A percentile compares a stretch with the other conserved stretches of the same genome.
phyloP scores from a whole-genome alignment of 495 filamentous ascomycete species.

The Monascus purpureus region DNA sequence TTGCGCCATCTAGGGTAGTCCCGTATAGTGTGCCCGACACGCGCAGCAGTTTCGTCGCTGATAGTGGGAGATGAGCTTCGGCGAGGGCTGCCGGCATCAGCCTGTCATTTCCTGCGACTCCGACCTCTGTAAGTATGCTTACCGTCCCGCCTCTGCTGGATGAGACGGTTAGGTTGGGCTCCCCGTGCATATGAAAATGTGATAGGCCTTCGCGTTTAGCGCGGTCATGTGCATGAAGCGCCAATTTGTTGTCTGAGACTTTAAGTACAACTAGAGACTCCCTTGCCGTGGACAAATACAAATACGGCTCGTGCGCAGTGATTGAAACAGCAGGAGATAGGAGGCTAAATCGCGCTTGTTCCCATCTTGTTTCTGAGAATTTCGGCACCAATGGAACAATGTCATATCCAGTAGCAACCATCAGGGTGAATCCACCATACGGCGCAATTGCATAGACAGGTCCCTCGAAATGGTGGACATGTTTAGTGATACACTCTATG shows the following conservation, averaged over 20 bases:
- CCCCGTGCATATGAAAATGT: constrained; percentile 20
- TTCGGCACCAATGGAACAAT: constrained; percentile 24
- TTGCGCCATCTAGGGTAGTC: constrained; percentile 47
- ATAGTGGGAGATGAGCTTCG: constrained; percentile 21
- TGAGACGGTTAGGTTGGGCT: constrained; percentile 14
- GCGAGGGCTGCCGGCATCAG: constrained; percentile 13
- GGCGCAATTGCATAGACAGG: constrained; percentile 31
- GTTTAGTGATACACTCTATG: constrained; percentile 23
- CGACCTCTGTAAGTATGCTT: constrained; percentile 12
- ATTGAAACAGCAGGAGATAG: constrained; percentile 31
- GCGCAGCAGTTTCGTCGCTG: constrained; percentile 14
- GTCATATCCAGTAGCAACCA: constrained; percentile 23
- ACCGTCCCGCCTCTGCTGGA: constrained; percentile 25
- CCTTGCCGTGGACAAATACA: constrained; percentile 31
- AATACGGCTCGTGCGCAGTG: constrained; percentile 19
- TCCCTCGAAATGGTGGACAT: constrained; percentile 19
- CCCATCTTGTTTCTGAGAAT: constrained; percentile 18
- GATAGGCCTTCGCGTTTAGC: constrained; percentile 24
- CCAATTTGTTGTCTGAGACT: constrained; percentile 16
- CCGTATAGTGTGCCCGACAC: constrained; percentile 29
- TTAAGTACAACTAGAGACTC: constrained; percentile 27
- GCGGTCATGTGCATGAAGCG: constrained; percentile 18
- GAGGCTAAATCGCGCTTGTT: constrained; percentile 15
- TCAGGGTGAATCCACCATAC: constrained; percentile 23
- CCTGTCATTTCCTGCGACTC: constrained; percentile 11